Percentiles rank a stretch among this genome's conserved stretches.
Conservation (phyloP, 2,329 filamentous ascomycete genomes). For the Alternaria infectoria region DNA sequence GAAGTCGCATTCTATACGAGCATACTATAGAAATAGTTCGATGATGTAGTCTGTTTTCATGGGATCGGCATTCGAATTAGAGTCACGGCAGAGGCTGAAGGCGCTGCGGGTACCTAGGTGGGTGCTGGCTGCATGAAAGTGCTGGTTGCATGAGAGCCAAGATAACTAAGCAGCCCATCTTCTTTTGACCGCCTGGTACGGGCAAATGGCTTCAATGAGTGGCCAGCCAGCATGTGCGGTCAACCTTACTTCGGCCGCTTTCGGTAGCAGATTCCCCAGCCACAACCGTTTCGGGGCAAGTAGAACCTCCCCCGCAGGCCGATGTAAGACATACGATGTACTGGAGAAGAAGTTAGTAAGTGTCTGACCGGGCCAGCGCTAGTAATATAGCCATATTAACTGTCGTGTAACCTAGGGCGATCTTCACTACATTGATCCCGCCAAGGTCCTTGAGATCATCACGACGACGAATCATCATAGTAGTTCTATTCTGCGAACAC, state of each 20-base stretch:
- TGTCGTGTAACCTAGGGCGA: conserved; percentile 7
- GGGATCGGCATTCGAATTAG: not conserved
- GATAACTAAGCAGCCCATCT: not conserved
- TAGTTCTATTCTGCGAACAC: not conserved
- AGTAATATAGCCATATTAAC: conserved; percentile 8
- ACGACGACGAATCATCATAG: not conserved
- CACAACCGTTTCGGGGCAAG: not conserved
- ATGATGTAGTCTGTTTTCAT: not conserved
- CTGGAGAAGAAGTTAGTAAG: not conserved
- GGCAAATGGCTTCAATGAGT: not conserved
- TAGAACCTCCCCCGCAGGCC: not conserved
- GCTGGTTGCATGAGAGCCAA: not conserved
- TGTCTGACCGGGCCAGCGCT: not conserved
- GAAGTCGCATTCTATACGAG: not conserved
- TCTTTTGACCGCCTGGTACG: not conserved
- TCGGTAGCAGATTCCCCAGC: not conserved
- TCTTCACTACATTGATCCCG: not conserved
- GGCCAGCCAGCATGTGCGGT: not conserved
- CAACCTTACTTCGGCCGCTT: not conserved
- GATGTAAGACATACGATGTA: not conserved
- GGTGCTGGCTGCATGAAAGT: not conserved
- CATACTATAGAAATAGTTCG: not conserved
- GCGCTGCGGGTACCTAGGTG: not conserved
- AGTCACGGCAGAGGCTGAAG: not conserved
- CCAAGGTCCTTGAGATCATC: not conserved